Conservation (phyloP, 208 protist genomes). For the Leishmania martiniquensis region DNA sequence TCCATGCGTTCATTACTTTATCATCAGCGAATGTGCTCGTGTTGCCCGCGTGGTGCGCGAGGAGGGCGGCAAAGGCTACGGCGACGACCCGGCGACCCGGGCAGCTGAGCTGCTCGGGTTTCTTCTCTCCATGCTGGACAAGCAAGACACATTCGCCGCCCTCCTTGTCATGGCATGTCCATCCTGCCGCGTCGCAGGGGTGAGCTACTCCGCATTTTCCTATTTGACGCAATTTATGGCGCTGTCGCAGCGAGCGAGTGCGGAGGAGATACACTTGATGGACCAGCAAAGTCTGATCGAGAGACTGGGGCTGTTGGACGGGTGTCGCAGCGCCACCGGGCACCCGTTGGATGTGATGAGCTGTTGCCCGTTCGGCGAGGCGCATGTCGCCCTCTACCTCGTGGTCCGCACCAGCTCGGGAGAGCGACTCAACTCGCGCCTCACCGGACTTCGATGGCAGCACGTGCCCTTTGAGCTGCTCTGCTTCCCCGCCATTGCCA, state of each 20-base stretch:
- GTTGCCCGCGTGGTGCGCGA: slow-evolving; percentile 29
- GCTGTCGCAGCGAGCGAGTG: slow-evolving; percentile 19
- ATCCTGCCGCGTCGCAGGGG: slow-evolving; percentile 30
- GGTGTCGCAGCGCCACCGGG: slow-evolving; percentile 9
- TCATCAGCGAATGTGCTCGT: slow-evolving; percentile 38
- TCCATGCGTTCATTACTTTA: slow-evolving; percentile 41
- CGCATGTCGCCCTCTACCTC: slow-evolving; percentile 21
- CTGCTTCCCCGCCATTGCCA: slow-evolving; percentile 10
- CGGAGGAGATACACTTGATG: slow-evolving; percentile 7
- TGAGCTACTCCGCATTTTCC: neutral
- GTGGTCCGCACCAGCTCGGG: neutral
- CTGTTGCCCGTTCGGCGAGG: slow-evolving; percentile 29
- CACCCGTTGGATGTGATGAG: slow-evolving; percentile 5
- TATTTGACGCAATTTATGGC: slow-evolving; percentile 26
- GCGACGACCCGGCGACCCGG: slow-evolving; percentile 14
- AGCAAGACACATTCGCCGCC: slow-evolving; percentile 1
- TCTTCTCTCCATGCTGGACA: slow-evolving; percentile 18
- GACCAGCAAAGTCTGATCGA: slow-evolving; percentile 3
- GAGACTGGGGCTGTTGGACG: slow-evolving; percentile 14
- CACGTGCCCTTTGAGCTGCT: slow-evolving; percentile 7
- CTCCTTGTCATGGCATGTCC: slow-evolving; percentile 41
- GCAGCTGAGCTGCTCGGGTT: slow-evolving; percentile 26
- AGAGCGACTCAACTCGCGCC: neutral
- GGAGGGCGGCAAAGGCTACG: slow-evolving; percentile 14
- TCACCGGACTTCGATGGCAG: slow-evolving; percentile 1